Evolutionary conservation across 306 rosid species (phyloP).

Genomic region (Malus orientalis): DNA sequence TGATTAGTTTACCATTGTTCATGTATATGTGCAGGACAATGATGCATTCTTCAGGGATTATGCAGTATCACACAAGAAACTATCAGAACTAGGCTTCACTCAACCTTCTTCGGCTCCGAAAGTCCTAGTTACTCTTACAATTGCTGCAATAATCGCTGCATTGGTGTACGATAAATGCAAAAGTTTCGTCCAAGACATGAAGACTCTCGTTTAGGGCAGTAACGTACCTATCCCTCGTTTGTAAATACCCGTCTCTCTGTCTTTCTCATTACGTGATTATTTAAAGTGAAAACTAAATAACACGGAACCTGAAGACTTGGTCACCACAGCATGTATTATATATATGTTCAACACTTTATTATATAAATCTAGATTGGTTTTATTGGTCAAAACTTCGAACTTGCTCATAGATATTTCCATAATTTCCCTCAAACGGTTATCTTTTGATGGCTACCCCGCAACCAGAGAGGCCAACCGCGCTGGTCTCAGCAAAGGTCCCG

Average conservation of each 20-base stretch:
- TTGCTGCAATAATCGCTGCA: constrained; percentile 14
- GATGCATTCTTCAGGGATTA: constrained; percentile 60
- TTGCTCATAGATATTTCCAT: not conserved
- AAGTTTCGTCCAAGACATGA: not conserved
- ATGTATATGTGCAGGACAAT: constrained; percentile 39
- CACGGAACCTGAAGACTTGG: not conserved
- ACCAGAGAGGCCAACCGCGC: not conserved
- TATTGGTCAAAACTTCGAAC: not conserved
- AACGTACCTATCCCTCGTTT: not conserved
- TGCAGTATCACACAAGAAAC: constrained; percentile 73
- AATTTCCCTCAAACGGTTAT: not conserved
- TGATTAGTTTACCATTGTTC: not conserved
- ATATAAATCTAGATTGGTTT: not conserved
- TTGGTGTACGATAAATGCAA: not conserved
- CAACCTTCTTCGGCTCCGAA: constrained; percentile 5
- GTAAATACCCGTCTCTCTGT: not conserved
- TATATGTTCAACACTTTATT: not conserved
- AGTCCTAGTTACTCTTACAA: constrained; percentile 14
- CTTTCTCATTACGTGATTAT: not conserved
- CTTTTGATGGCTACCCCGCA: not conserved
- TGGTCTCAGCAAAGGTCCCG: not conserved
- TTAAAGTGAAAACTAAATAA: not conserved
- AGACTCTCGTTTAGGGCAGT: not conserved
- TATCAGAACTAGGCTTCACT: constrained; percentile 71
- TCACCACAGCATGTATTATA: not conserved